Percentiles rank a stretch among this genome's conserved stretches.
Conservation (phyloP, 169 alveolate species). For the Eimeria acervulina region DNA sequence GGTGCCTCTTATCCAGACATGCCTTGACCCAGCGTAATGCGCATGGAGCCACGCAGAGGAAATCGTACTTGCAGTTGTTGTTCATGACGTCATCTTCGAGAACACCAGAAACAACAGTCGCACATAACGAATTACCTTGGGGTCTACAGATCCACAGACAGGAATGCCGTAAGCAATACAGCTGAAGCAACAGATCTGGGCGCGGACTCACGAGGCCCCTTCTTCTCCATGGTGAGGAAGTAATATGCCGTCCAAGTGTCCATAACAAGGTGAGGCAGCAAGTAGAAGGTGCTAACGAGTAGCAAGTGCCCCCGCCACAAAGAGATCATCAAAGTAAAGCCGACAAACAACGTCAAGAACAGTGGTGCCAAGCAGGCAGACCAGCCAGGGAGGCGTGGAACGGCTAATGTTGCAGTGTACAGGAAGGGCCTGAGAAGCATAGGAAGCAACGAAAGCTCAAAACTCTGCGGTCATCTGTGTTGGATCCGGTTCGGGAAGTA, state of each 20-base stretch:
- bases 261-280: slow-evolving; percentile 74
- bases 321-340: background rate
- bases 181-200: background rate
- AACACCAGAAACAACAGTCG: background rate
- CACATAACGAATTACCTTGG: background rate
- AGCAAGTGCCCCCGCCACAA: slow-evolving; percentile 61
- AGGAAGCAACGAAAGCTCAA: background rate
- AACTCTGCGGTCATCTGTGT: background rate
- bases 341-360: slow-evolving; percentile 47
- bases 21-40: slow-evolving; percentile 80
- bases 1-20: slow-evolving; percentile 68
- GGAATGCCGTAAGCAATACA: background rate
- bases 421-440: slow-evolving; percentile 54
- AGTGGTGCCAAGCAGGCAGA: slow-evolving; percentile 69
- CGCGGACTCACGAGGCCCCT: slow-evolving; percentile 75
- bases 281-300: slow-evolving; percentile 71
- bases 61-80: slow-evolving; percentile 77
- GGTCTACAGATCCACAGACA: background rate
- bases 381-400: slow-evolving; percentile 75
- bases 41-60: slow-evolving; percentile 72
- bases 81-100: slow-evolving; percentile 70
- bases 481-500: background rate
- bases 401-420: slow-evolving; percentile 51
- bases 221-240: slow-evolving; percentile 61
- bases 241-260: slow-evolving; percentile 76